Conservation (phyloP, 495 filamentous ascomycete species). For the Sabuloglossum arenarium region DNA sequence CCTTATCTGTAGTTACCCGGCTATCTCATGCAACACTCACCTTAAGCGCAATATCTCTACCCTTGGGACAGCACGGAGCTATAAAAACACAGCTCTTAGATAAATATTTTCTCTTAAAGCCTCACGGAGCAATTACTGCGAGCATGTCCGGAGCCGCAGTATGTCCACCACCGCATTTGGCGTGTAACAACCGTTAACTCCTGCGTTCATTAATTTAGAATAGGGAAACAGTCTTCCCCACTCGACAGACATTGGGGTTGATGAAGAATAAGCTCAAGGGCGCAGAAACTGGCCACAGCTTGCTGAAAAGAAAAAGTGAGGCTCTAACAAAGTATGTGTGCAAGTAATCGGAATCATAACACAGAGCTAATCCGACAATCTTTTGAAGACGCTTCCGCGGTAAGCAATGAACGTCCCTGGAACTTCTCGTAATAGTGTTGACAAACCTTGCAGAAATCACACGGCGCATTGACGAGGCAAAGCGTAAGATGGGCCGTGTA, state of each 20-base stretch:
- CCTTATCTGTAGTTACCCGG: not conserved
- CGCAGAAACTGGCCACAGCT: conserved; percentile 69
- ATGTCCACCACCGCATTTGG: conserved; percentile 9
- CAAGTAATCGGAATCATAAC: not conserved
- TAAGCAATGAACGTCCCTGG: not conserved
- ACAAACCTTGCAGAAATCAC: conserved; percentile 54
- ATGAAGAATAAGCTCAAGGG: conserved; percentile 99
- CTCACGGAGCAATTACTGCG: not conserved
- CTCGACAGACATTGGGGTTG: conserved; percentile 80
- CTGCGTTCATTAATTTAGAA: conserved; percentile 27
- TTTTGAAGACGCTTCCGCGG: conserved; percentile 25
- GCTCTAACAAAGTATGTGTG: conserved; percentile 60
- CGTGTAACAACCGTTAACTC: not conserved
- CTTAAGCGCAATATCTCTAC: not conserved
- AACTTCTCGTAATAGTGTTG: not conserved
- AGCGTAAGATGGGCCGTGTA: conserved; percentile 97
- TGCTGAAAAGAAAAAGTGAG: conserved; percentile 85
- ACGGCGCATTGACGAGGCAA: conserved; percentile 90
- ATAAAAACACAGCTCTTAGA: not conserved
- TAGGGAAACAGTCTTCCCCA: conserved; percentile 91
- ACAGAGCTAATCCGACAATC: conserved; percentile 51
- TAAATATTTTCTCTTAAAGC: not conserved
- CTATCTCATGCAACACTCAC: no score
- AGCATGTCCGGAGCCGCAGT: conserved; percentile 42
- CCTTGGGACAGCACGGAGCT: not conserved